phyloP scores from a whole-genome alignment of 306 rosid species.

The Quercus alba region DNA sequence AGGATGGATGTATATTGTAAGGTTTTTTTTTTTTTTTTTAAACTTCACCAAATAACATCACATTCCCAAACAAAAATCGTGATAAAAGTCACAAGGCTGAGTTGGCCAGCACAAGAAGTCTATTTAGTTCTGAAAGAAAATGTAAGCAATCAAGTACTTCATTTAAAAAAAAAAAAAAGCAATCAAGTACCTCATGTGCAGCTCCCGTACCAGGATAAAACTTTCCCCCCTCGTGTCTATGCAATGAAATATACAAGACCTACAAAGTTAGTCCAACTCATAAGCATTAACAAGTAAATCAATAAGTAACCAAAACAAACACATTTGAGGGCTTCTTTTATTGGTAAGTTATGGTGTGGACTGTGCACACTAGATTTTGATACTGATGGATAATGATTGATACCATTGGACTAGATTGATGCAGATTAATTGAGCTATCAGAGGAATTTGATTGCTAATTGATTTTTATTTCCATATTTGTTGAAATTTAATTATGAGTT shows the following conservation, averaged over 20 bases:
- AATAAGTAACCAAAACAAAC: background rate
- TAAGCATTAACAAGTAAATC: slow-evolving; percentile 22
- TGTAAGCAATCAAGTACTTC: slow-evolving; percentile 60
- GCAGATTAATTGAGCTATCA: too few relatives aligned
- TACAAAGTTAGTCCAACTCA: slow-evolving; percentile 26
- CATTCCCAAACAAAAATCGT: slow-evolving; percentile 18
- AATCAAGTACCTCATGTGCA: slow-evolving; percentile 74
- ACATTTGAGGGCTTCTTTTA: background rate
- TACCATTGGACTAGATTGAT: too few relatives aligned
- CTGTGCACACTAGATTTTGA: too few relatives aligned
- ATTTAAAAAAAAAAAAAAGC: slow-evolving; percentile 6
- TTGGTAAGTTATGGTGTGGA: too few relatives aligned
- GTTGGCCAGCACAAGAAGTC: slow-evolving; percentile 48
- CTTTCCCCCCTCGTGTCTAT: slow-evolving; percentile 85
- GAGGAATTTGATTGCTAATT: too few relatives aligned
- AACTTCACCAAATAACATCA: background rate
- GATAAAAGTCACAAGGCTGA: slow-evolving; percentile 42
- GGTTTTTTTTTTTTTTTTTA: background rate
- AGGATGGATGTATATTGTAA: slow-evolving; percentile 9
- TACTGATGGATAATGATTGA: too few relatives aligned
- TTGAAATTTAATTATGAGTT: too few relatives aligned
- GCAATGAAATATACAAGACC: slow-evolving; percentile 94
- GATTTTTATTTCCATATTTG: too few relatives aligned
- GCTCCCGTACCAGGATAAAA: slow-evolving; percentile 99
- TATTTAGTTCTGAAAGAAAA: slow-evolving; percentile 26